Evolutionary conservation across 2,329 filamentous ascomycete species (phyloP), one percentile per base, ranked within the genome.

Genomic region (Colletotrichum liaoningense): DNA sequence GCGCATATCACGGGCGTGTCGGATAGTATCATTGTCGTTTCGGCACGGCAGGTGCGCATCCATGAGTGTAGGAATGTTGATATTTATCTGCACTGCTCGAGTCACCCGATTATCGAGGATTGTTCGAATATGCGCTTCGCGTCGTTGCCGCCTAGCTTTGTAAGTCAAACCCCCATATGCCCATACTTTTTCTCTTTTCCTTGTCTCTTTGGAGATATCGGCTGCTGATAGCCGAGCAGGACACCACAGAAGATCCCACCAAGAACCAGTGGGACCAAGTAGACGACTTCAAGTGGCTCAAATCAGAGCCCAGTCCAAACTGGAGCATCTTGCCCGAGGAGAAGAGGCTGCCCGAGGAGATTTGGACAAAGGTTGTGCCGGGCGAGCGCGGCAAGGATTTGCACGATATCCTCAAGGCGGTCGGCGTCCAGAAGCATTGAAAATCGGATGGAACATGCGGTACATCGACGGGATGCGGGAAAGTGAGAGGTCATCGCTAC

Each of bases 211-310:
- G 19, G 3, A 19, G 3, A 12, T 14, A 6, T 7, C 19, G 3
- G 14, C 22, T 54, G 56, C 62, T 75, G 12, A 80, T 35, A 9
- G 75, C 74, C 75, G 60, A 75, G 63, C 77, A 78, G 30, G 46
- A 75, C 4, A 77, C 81, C 54, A 77, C 80, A 9, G 79, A 79
- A 11, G 77, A 81, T 9, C 67, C 77, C 1, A 76, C 79, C 4
- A 83, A 83, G 71, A 96, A 97, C 80, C 90, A 93, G 78, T 99
- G 95, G 94, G 89, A 95, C 77, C 91, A 97, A 78, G 94, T 98
- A 19, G 94, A 98, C 81, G 97, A 99, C 81, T 99, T 99, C 87
- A 97, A 97, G 84, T 98, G 97, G 97, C 89, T 98, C 75, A 97
- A 95, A 82, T 88, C 90, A 19, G 94, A 94, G 71, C 90, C 91